Conservation (phyloP, 164 flowering plant species). For the Litsea cubeba region DNA sequence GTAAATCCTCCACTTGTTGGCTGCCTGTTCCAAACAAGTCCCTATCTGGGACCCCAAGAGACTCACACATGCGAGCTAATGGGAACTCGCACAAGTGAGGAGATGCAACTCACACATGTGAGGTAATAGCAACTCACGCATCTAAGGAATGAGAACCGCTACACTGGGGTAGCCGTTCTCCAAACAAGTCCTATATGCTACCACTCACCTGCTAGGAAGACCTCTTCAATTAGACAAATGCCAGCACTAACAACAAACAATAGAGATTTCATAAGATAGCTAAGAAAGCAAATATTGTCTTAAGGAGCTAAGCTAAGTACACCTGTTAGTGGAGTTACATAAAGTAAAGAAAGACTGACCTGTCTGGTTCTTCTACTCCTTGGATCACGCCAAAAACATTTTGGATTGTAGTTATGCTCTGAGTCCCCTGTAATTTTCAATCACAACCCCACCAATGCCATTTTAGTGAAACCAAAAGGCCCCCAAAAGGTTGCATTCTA, state of each 20-base stretch:
- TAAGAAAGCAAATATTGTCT: background rate
- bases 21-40: too few relatives aligned
- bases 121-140: too few relatives aligned
- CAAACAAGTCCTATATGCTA: background rate
- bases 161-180: too few relatives aligned
- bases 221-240: background rate
- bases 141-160: too few relatives aligned
- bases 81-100: too few relatives aligned
- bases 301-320: background rate
- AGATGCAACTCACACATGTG: too few relatives aligned
- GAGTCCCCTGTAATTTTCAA: conserved; percentile 42
- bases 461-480: background rate
- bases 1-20: background rate
- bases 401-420: conserved; percentile 44
- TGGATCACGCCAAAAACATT: conserved; percentile 67
- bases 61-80: too few relatives aligned
- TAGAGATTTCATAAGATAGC: background rate
- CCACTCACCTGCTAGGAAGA: background rate
- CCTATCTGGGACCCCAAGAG: too few relatives aligned
- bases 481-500: background rate
- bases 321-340: background rate
- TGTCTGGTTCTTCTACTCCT: conserved; percentile 75
- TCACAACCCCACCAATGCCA: background rate
- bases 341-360: conserved; percentile 28
- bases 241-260: too few relatives aligned